Evolutionary conservation across 2,329 filamentous ascomycete genomes (phyloP), one percentile per base, ranked within the genome.

Genomic region (Aureobasidium uvarum): DNA sequence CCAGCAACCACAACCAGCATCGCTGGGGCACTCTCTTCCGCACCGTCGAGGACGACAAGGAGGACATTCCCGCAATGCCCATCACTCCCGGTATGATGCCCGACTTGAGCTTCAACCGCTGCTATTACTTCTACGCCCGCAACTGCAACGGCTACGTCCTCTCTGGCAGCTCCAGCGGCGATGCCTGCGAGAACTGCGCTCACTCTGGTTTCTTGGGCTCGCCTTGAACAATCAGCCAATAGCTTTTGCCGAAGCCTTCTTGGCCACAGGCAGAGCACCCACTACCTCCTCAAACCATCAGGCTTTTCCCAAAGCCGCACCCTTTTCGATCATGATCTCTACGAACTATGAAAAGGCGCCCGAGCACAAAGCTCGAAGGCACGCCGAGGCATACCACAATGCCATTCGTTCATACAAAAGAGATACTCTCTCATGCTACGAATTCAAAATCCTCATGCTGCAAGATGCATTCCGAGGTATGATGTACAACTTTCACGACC

Each of bases 71-170:
- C 66, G 25, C 68, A 18, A 68, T 68, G 54, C 67, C 65, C 2
- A 64, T 43, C 41, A 67, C 68, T 45, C 65, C 67, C 36, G 62
- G 66, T 13, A 31, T 66, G 23, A 64, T 66, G 10, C 66, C 70
- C n/a, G 74, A 76, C 51, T 66, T 75, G 16, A 73, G 67, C 43
- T 76, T 72, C 60, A 71, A 72, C 48, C 72, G 71, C 18, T 76
- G 74, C 70, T 75, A 76, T 66, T 76, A 76, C 70, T 75, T 71
- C 66, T 71, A 70, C 23, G 73, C 74, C 33, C 70, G 74, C 28
- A 72, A 75, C 64, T 76, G 74, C 68, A 72, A 74, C 51, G 74
- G 74, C 31, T 76, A 71, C 67, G 73, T 76, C 25, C 70, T 76
- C 58, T 73, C 73, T 18, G 52, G 52, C 45, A 74, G 74, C 23